Base-by-base conservation (phyloP, 2,329 filamentous ascomycete species). In the Aureobasidium pullulans region DNA sequence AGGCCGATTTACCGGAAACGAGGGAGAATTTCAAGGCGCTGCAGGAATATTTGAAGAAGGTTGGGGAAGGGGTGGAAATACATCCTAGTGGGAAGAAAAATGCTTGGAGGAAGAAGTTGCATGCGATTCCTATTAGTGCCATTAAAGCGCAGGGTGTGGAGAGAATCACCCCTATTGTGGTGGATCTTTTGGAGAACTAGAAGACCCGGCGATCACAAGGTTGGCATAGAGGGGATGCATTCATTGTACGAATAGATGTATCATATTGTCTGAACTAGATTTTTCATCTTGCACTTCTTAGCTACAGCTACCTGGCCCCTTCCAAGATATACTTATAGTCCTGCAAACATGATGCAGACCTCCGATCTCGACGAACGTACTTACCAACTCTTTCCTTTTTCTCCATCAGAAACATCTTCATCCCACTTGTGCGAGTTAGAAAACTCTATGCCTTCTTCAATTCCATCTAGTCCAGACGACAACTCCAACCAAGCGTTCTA, bases 121-220 rank as follows among this genome's bases (percentile, higher is more conserved):
- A 82, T 23, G 88, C 84, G 19, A 85, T 97, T 61, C 94, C 94
- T 0, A 85, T 97, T 49, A 96, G 92, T 71, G 94, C 93, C 49
- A 95, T 96, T 63, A 83, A 87, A 60, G 89, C 88, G 5, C 86
- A 96, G 70, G 92, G 93, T 3, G 86, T 96, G 8, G 84, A 90
- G 57, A 78, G 81, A 46, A 84, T 94, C 59, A 81, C 89, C 19
- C 84, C 89, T 66, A 84, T 88, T 77, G 87, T 86, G 2, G 81
- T 91, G 52, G 83, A 84, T 15, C 70, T 93, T 59, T 73, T 93
- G 60, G 82, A 86, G 63, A 78, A 57, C n/a, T 61, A 39, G 36
- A 19, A 19, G 19, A 19, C 19, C 19, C 19, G 19, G 36, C 29
- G 9, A 32, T 31, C 4, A 46, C 6, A 15, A 11, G 13, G 8